Conservation (phyloP, 2,329 filamentous ascomycete species). For the Diaporthe eres region DNA sequence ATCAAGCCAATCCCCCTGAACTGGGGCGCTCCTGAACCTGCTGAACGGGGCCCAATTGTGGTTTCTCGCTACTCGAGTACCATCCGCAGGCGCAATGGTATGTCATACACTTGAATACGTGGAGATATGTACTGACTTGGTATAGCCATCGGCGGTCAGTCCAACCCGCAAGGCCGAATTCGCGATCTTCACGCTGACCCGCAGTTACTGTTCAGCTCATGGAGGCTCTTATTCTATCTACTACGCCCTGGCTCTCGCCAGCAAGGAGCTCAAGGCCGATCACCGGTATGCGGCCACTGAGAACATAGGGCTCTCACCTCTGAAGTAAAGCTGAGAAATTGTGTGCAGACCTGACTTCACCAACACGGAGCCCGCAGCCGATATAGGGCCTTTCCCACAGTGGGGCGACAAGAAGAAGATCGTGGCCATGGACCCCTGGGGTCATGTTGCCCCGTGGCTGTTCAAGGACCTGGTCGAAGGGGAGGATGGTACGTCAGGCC, state of each 20-base stretch:
- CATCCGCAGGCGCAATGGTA: constrained; percentile 85
- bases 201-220: constrained; percentile 48
- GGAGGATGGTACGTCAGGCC: constrained; percentile 69
- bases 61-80: constrained; percentile 84
- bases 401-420: constrained; percentile 95
- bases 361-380: constrained; percentile 90
- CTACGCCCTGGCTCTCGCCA: constrained; percentile 92
- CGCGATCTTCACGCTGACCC: constrained; percentile 8
- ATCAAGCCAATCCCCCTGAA: constrained; percentile 91
- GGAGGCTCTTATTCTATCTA: constrained; percentile 98
- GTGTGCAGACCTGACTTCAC: constrained; percentile 67
- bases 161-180: neutral
- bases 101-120: constrained; percentile 45
- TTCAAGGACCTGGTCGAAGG: constrained; percentile 84
- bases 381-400: constrained; percentile 89
- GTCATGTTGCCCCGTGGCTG: constrained; percentile 87
- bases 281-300: constrained; percentile 72
- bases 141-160: constrained; percentile 71
- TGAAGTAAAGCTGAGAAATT: neutral
- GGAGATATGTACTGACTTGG: constrained; percentile 36
- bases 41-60: constrained; percentile 86
- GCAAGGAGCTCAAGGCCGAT: constrained; percentile 86
- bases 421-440: constrained; percentile 96
- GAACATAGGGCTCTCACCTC: neutral
- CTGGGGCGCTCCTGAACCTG: constrained; percentile 86